Percentiles rank a stretch among this genome's conserved stretches.
Conservation (phyloP, 1,284 basidiomycete genomes). For the Ganoderma resinaceum region DNA sequence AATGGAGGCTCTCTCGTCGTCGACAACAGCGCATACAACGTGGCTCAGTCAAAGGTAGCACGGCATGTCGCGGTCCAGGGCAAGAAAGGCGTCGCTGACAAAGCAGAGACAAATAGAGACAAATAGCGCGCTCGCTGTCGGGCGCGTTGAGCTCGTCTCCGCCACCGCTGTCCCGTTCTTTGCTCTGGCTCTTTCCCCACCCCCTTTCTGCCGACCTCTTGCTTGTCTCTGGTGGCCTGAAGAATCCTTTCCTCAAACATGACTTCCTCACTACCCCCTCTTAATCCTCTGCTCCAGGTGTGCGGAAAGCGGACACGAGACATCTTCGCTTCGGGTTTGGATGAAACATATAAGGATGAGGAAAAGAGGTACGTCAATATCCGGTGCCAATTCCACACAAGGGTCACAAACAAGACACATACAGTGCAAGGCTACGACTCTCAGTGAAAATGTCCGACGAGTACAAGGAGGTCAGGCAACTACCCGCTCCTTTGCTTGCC, state of each 20-base stretch:
- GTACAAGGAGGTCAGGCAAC: conserved; percentile 86
- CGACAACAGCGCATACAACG: conserved; percentile 23
- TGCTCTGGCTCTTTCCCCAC: too few relatives aligned
- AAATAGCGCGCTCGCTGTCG: conserved; percentile 29
- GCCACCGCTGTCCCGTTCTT: conserved; percentile 2
- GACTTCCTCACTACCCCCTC: conserved; percentile 63
- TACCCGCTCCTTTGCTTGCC: conserved; percentile 82
- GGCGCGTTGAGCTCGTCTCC: conserved; percentile 23
- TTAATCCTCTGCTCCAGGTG: conserved; percentile 68
- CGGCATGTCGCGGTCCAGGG: conserved; percentile 5
- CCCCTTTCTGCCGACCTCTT: background rate
- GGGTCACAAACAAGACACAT: background rate
- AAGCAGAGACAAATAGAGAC: conserved; percentile 20
- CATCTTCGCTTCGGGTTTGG: conserved; percentile 70
- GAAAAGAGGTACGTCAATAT: conserved; percentile 63
- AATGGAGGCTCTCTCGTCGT: conserved; percentile 10
- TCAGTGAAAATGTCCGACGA: conserved; percentile 85
- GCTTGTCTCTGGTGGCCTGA: background rate
- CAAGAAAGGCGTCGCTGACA: conserved; percentile 22
- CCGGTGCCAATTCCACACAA: background rate
- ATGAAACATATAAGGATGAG: conserved; percentile 68
- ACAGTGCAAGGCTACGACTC: conserved; percentile 69
- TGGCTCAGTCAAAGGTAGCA: conserved; percentile 18
- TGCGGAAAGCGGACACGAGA: conserved; percentile 74
- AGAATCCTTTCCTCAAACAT: conserved; percentile 19